These are phyloP conservation scores for Umbelopsis sp. DNA, from an alignment of 192 early-diverging fungal species.

Conservation along the genomic window DNA sequence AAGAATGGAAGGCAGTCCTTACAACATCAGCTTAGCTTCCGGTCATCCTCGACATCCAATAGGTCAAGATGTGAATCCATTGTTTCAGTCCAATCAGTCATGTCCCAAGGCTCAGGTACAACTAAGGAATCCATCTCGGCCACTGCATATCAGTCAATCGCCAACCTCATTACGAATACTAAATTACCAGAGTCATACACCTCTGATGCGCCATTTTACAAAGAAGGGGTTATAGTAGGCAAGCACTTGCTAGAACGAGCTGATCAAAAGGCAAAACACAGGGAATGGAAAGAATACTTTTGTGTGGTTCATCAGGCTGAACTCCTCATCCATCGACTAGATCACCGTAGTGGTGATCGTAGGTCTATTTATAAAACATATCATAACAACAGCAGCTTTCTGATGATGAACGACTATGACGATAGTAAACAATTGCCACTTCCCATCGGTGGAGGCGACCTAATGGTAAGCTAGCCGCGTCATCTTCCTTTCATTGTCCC, in stretches of 20 bases:
- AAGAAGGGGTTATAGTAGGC: conserved; percentile 81
- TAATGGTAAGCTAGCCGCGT: conserved; percentile 6
- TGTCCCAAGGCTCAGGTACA: conserved; percentile 5
- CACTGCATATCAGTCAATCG: conserved; percentile 11
- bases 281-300: conserved; percentile 84
- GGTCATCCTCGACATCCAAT: conserved; percentile 8
- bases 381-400: background rate
- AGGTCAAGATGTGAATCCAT: conserved; percentile 11
- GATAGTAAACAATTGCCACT: background rate
- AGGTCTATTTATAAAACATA: background rate
- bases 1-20: background rate
- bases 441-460: conserved; percentile 17
- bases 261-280: conserved; percentile 77
- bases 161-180: conserved; percentile 2
- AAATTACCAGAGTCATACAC: conserved; percentile 24
- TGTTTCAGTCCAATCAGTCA: conserved; percentile 21
- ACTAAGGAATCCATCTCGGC: background rate
- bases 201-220: conserved; percentile 43
- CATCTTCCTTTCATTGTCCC: background rate
- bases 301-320: conserved; percentile 75
- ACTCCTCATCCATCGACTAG: conserved; percentile 80
- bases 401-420: background rate
- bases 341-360: conserved; percentile 27
- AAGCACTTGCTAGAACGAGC: conserved; percentile 83
- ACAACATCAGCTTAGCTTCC: background rate